A percentile compares a stretch with the other conserved stretches of the same genome.
phyloP scores from a whole-genome alignment of 129 eudicot species.

The Erigeron canadensis region DNA sequence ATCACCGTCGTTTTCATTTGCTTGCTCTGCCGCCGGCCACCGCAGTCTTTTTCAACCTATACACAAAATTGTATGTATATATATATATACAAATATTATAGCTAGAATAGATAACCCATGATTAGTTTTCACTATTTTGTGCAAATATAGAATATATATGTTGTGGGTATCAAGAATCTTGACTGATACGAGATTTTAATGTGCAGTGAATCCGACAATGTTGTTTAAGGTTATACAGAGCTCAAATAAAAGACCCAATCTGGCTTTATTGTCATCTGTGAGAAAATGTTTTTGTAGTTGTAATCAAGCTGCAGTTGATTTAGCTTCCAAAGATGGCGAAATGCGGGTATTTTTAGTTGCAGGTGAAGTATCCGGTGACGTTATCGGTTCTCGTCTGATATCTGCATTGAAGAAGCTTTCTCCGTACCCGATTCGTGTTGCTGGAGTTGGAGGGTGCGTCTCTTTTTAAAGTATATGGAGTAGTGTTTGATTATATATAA shows the following conservation, averaged over 20 bases:
- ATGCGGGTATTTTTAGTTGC: slow-evolving; percentile 90
- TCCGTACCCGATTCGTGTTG: slow-evolving; percentile 64
- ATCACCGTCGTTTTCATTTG: background rate
- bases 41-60: background rate
- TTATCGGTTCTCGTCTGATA: slow-evolving; percentile 71
- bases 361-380: slow-evolving; percentile 95
- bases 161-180: slow-evolving; percentile 10
- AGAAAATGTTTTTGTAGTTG: slow-evolving; percentile 49
- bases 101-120: background rate
- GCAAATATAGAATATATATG: background rate
- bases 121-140: slow-evolving; percentile 6
- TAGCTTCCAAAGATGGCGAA: slow-evolving; percentile 82
- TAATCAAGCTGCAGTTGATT: slow-evolving; percentile 48
- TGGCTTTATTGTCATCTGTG: slow-evolving; percentile 11
- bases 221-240: slow-evolving; percentile 25
- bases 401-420: slow-evolving; percentile 66
- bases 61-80: no score
- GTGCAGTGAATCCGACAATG: slow-evolving; percentile 40
- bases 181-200: slow-evolving; percentile 13
- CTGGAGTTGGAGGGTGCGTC: slow-evolving; percentile 85
- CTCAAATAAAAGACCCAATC: slow-evolving; percentile 24
- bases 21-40: background rate
- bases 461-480: background rate
- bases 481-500: no score
- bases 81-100: background rate